Percentiles rank a stretch among this genome's conserved stretches.
Conservation (phyloP, 108 stramenopile genomes). For the Craspedostauros australis region DNA sequence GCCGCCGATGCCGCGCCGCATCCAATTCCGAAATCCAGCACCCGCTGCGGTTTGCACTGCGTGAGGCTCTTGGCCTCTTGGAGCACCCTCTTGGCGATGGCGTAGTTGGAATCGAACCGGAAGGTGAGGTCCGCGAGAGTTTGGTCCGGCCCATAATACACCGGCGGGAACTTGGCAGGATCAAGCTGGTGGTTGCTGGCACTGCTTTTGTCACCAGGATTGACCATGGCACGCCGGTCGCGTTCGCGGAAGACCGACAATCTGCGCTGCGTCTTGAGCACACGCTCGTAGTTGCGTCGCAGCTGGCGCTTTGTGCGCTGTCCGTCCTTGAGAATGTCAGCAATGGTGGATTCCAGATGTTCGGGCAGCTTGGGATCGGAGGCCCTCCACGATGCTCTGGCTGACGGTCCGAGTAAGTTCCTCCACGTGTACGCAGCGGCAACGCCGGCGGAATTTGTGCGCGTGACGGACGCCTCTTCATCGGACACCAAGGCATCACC, state of each 20-base stretch:
- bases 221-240: slow-evolving; percentile 36
- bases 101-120: slow-evolving; percentile 62
- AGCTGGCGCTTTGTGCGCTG: slow-evolving; percentile 33
- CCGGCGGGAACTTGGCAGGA: slow-evolving; percentile 17
- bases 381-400: slow-evolving; percentile 68
- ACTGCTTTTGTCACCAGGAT: slow-evolving; percentile 5
- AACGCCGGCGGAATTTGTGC: no score
- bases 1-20: slow-evolving; percentile 67
- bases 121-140: slow-evolving; percentile 47
- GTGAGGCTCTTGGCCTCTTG: slow-evolving; percentile 52
- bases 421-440: no score
- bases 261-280: slow-evolving; percentile 14
- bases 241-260: slow-evolving; percentile 38
- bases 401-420: slow-evolving; percentile 37
- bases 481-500: no score
- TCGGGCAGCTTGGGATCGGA: slow-evolving; percentile 31
- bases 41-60: slow-evolving; percentile 43
- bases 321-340: slow-evolving; percentile 13
- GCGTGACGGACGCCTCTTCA: no score
- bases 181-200: neutral
- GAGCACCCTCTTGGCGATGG: slow-evolving; percentile 55
- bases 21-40: slow-evolving; percentile 74
- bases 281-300: slow-evolving; percentile 19
- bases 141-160: slow-evolving; percentile 66
- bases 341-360: slow-evolving; percentile 2